These are phyloP conservation scores for Lichtheimia ramosa DNA, from an alignment of 371 early-diverging fungal genomes.

Conservation along the genomic window DNA sequence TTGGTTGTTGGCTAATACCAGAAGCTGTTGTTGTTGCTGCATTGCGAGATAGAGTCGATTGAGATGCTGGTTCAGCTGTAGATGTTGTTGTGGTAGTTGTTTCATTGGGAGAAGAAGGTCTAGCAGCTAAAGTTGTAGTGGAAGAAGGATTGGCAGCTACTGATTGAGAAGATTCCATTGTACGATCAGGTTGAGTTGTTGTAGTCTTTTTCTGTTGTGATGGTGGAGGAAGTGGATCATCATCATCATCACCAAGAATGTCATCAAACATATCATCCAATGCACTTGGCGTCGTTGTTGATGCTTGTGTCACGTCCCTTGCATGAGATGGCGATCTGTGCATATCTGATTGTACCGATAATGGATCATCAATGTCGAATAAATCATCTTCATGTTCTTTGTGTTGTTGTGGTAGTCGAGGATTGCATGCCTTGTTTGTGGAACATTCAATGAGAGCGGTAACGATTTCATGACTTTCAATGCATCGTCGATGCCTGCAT, in stretches of 20 bases:
- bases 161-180: background rate
- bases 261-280: conserved; percentile 2
- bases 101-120: too few species aligned
- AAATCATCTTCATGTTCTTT: background rate
- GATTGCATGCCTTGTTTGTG: background rate
- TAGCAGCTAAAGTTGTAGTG: too few species aligned
- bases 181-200: background rate
- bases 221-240: background rate
- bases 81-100: too few species aligned
- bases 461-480: conserved; percentile 2
- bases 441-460: conserved; percentile 4
- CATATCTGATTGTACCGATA: background rate
- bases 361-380: background rate
- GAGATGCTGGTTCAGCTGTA: too few species aligned
- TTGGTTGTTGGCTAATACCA: too few species aligned
- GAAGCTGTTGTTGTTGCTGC: too few species aligned
- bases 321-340: background rate
- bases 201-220: too few species aligned
- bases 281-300: background rate
- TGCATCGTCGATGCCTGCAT: background rate
- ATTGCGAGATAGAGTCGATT: too few species aligned
- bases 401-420: background rate
- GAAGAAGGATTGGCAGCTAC: background rate
- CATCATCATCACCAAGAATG: conserved; percentile 1
- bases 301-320: background rate